Conservation (phyloP, 2,329 filamentous ascomycete genomes). For the Catunica adiposa region DNA sequence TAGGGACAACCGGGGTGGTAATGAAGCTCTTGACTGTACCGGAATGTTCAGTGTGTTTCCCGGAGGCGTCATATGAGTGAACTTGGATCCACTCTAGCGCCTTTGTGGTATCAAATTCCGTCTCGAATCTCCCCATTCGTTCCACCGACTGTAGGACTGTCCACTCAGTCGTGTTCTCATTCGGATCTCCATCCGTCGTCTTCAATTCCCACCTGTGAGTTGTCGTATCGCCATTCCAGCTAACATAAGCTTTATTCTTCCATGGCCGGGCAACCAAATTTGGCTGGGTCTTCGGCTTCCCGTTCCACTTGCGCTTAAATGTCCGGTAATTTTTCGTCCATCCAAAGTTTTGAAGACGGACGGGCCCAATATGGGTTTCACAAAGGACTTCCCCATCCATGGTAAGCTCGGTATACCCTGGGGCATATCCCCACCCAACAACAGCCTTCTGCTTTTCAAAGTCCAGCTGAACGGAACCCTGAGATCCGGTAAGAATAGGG, state of each 20-base stretch:
- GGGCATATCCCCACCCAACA: conserved; percentile 39
- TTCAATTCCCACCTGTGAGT: conserved; percentile 34
- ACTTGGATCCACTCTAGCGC: conserved; percentile 1
- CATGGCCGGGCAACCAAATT: conserved; percentile 18
- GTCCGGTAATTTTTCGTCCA: conserved; percentile 35
- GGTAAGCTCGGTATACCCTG: conserved; percentile 31
- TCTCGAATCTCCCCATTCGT: conserved; percentile 29
- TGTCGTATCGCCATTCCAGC: conserved; percentile 36
- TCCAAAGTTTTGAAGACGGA: conserved; percentile 22
- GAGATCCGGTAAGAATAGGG: conserved; percentile 31
- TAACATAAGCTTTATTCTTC: conserved; percentile 27
- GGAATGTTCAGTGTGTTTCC: not conserved
- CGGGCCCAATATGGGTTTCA: conserved; percentile 31
- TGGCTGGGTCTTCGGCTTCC: conserved; percentile 22
- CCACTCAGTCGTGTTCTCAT: conserved; percentile 21
- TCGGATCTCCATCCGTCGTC: conserved; percentile 19
- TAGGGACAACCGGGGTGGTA: not conserved
- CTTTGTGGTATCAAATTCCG: conserved; percentile 18
- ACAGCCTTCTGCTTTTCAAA: conserved; percentile 36
- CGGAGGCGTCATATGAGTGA: not conserved
- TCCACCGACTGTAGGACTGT: conserved; percentile 22
- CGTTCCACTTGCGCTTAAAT: conserved; percentile 37
- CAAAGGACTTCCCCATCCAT: conserved; percentile 34
- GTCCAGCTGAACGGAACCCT: conserved; percentile 32
- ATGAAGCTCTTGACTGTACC: not conserved